Base-by-base conservation (phyloP, 768 basidiomycete species). In the Russula brevipes region DNA sequence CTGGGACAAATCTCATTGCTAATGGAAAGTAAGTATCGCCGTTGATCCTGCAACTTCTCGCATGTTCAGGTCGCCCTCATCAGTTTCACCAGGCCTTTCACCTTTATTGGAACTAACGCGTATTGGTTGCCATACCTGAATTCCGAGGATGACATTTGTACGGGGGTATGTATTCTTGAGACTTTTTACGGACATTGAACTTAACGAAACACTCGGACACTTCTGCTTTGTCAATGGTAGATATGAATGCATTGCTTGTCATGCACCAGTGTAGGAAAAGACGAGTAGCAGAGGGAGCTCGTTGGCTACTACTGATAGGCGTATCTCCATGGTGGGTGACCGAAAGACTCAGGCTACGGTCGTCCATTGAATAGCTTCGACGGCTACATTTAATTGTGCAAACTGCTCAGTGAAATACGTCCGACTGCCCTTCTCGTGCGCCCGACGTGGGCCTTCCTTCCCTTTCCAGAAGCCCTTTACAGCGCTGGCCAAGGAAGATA, bases 41-140 rank as follows among this genome's bases (percentile, higher is more conserved):
- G 19, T 56, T 24, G 4, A 44, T n/a, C 1, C 55, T 16, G 1
- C 16, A 30, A 6, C 31, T 16, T 9, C 36, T 42, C 19, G 30
- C 5, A n/a, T 24, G 5, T 41, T 10, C 10, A 47, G n/a, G 41
- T 17, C 16, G 35, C 41, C 10, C 31, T 10, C 24, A 24, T 1
- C 41, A 4, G 2, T 38, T 33, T 30, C 38, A 31, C 47, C 50
- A 68, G 67, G 36, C 41, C 39, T 16, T 76, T 82, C 60, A 66
- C 68, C 46, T 82, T 77, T 60, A 70, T 79, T 11, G 82, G 85
- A 16, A 86, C 87, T 0, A 85, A 85, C 62, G 84, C 81, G 1
- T 88, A 88, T 73, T 89, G 87, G 88, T 69, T 89, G 39, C 73
- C 80, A 36, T 72, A 76, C 46, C 70, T 89, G 39, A 85, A 86